Conservation (phyloP, 805 yeast species). For the Suhomyces prunicola region DNA sequence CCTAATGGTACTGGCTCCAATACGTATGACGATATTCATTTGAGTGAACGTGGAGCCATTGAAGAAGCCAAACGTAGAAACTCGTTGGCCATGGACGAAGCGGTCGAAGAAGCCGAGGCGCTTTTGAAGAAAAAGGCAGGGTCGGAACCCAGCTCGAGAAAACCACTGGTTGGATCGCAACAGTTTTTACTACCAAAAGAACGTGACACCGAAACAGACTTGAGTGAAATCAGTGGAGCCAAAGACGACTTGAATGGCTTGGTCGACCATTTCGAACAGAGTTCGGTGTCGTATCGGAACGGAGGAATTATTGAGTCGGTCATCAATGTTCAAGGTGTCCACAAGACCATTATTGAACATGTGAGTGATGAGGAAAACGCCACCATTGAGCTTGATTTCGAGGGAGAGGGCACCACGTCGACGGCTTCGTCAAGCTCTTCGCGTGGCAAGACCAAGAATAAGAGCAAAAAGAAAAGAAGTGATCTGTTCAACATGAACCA, state of each 20-base stretch:
- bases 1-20: conserved; percentile 11
- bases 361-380: conserved; percentile 45
- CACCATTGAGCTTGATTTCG: conserved; percentile 5
- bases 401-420: background rate
- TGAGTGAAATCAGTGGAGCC: conserved; percentile 16
- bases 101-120: background rate
- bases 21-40: conserved; percentile 35
- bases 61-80: conserved; percentile 19
- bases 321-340: conserved; percentile 79
- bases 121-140: background rate
- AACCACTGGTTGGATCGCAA: conserved; percentile 4
- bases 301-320: conserved; percentile 78
- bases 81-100: conserved; percentile 2
- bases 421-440: conserved; percentile 4
- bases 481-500: conserved; percentile 12
- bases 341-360: conserved; percentile 80
- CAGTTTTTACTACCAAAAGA: conserved; percentile 22
- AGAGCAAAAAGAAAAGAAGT: conserved; percentile 9
- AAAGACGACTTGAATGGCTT: background rate
- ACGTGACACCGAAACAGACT: conserved; percentile 24
- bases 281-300: conserved; percentile 41
- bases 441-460: conserved; percentile 4
- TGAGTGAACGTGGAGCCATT: conserved; percentile 45
- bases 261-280: conserved; percentile 21
- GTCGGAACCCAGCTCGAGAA: background rate